phyloP scores from a whole-genome alignment of 2,329 filamentous ascomycete genomes.

The Fusarium avenaceum region DNA sequence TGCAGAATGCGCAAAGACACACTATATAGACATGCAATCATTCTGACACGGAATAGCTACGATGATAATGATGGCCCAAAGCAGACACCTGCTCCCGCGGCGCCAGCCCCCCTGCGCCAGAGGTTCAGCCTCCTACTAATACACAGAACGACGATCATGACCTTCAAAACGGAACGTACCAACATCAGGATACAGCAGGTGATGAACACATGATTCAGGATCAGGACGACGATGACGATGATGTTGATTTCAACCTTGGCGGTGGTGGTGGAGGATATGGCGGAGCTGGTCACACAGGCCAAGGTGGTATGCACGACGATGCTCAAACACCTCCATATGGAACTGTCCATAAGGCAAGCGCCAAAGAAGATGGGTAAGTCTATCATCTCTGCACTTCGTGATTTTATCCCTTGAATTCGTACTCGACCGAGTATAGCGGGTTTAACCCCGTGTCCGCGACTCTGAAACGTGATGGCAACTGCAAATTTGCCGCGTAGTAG shows the following conservation, averaged over 20 bases:
- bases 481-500: constrained; percentile 37
- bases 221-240: constrained; percentile 67
- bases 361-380: constrained; percentile 66
- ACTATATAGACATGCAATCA: neutral
- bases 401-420: constrained; percentile 36
- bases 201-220: constrained; percentile 61
- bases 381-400: constrained; percentile 41
- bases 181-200: constrained; percentile 46
- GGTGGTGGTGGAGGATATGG: constrained; percentile 56
- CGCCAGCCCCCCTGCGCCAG: constrained; percentile 47
- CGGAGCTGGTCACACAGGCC: constrained; percentile 51
- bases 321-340: constrained; percentile 53
- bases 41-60: constrained; percentile 63
- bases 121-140: constrained; percentile 46
- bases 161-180: constrained; percentile 40
- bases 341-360: constrained; percentile 70
- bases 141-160: constrained; percentile 45
- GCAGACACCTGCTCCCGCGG: constrained; percentile 52
- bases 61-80: constrained; percentile 71
- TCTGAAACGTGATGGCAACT: constrained; percentile 40
- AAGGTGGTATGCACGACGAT: constrained; percentile 49
- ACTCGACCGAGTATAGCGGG: constrained; percentile 22
- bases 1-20: neutral
- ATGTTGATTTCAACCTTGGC: constrained; percentile 71
- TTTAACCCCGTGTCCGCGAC: constrained; percentile 27